Evolutionary conservation across 305 asterid species (phyloP).

Genomic region (Rubia peregrina): DNA sequence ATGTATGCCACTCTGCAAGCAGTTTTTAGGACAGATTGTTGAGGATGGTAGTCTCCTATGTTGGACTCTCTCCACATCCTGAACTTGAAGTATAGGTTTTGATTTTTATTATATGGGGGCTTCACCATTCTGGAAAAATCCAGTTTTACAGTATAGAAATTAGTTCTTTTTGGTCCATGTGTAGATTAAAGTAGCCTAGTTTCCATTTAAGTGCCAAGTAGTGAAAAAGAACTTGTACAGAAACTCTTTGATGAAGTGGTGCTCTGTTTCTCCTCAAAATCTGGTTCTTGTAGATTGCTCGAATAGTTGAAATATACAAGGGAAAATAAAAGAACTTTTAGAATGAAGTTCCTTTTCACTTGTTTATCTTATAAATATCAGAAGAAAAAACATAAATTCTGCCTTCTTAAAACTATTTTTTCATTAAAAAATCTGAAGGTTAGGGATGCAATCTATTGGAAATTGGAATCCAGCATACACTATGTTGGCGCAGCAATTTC

Average conservation of each 20-base stretch:
- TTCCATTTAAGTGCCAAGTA: background rate
- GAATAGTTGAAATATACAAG: background rate
- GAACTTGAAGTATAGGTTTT: conserved; percentile 4
- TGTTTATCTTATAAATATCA: background rate
- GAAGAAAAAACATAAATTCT: background rate
- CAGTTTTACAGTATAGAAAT: background rate
- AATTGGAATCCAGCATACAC: too few species aligned
- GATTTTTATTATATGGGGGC: background rate
- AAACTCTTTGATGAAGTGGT: background rate
- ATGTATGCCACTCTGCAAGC: background rate
- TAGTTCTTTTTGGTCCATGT: background rate
- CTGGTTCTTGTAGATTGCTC: background rate
- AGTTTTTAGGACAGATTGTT: background rate
- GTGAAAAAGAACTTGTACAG: conserved; percentile 11
- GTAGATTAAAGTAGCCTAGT: conserved; percentile 12
- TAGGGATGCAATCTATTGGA: background rate
- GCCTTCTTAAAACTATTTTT: background rate
- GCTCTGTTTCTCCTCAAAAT: background rate
- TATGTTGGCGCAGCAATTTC: too few species aligned
- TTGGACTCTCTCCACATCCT: background rate
- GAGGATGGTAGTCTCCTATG: background rate
- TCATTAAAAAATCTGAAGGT: background rate
- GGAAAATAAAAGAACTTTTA: too few species aligned
- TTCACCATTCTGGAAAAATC: background rate
- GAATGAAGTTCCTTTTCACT: too few species aligned